Conservation (phyloP, 345 rosid species). For the Hirschfeldia incana region DNA sequence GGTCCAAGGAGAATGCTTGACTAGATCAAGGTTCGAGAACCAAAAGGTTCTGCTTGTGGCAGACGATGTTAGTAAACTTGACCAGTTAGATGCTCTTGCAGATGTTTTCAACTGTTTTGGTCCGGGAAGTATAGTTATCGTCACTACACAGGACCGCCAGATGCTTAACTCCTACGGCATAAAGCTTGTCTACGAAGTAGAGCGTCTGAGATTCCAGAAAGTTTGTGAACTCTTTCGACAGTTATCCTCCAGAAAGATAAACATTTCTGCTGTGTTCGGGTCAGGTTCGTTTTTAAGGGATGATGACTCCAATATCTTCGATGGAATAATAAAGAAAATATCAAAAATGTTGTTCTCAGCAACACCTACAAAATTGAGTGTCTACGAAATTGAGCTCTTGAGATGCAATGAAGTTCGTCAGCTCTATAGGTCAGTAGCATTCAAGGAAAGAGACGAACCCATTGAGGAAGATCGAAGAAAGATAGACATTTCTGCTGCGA, state of each 20-base stretch:
- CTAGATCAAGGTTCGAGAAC: neutral
- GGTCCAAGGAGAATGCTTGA: conserved; percentile 14
- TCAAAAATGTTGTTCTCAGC: neutral
- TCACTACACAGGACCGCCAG: conserved; percentile 35
- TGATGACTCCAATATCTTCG: too few species aligned
- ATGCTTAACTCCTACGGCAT: neutral
- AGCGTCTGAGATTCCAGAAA: conserved; percentile 2
- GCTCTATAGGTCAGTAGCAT: too few species aligned
- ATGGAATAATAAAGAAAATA: too few species aligned
- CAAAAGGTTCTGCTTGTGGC: conserved; percentile 36
- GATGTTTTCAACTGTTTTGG: conserved; percentile 28
- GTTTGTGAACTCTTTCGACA: conserved; percentile 24
- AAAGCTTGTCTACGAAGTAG: conserved; percentile 19
- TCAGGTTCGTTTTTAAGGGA: too few species aligned
- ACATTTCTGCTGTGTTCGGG: conserved; percentile 1
- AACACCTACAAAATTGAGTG: neutral
- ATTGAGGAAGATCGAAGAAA: too few species aligned
- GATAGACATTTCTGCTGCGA: too few species aligned
- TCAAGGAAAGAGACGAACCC: too few species aligned
- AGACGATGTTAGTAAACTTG: conserved; percentile 7
- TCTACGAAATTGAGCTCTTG: too few species aligned
- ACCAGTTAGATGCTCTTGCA: conserved; percentile 32
- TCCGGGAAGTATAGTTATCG: conserved; percentile 31
- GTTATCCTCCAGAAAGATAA: conserved; percentile 12
- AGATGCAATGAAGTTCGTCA: too few species aligned